phyloP scores from a whole-genome alignment of 495 filamentous ascomycete genomes.

The Penicillium antarcticum region DNA sequence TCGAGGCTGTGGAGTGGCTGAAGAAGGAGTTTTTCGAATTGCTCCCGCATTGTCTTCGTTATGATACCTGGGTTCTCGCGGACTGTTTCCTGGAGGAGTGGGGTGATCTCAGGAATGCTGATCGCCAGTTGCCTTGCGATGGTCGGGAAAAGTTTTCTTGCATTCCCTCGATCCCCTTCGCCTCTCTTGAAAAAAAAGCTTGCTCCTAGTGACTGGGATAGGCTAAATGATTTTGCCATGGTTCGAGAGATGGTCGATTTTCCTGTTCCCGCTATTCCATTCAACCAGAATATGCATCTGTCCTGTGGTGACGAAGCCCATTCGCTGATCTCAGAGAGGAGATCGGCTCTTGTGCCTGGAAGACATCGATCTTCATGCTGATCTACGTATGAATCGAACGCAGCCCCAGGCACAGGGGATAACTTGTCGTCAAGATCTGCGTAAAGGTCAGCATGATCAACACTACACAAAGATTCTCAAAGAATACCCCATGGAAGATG shows the following conservation, averaged over 20 bases:
- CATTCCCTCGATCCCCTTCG: constrained; percentile 35
- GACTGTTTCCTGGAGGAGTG: constrained; percentile 30
- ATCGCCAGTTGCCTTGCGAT: constrained; percentile 38
- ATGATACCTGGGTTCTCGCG: constrained; percentile 25
- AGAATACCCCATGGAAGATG: background rate
- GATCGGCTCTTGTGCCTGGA: background rate
- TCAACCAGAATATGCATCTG: constrained; percentile 36
- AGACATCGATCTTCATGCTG: background rate
- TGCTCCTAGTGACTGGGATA: constrained; percentile 10
- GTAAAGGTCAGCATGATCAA: constrained; percentile 32
- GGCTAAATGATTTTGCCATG: constrained; percentile 8
- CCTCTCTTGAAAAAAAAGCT: no score
- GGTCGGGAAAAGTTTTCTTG: constrained; percentile 38
- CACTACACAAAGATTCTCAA: background rate
- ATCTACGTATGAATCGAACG: background rate
- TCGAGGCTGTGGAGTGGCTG: constrained; percentile 21
- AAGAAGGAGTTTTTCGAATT: constrained; percentile 47
- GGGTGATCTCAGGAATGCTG: constrained; percentile 17
- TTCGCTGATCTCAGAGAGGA: background rate
- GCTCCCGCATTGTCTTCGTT: constrained; percentile 33
- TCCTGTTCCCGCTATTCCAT: constrained; percentile 37
- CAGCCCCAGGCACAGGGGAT: no score
- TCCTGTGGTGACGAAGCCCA: background rate
- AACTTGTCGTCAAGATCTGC: background rate
- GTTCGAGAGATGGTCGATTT: constrained; percentile 36